Conservation (phyloP, 2,329 filamentous ascomycete genomes). For the Colletotrichum sp. region DNA sequence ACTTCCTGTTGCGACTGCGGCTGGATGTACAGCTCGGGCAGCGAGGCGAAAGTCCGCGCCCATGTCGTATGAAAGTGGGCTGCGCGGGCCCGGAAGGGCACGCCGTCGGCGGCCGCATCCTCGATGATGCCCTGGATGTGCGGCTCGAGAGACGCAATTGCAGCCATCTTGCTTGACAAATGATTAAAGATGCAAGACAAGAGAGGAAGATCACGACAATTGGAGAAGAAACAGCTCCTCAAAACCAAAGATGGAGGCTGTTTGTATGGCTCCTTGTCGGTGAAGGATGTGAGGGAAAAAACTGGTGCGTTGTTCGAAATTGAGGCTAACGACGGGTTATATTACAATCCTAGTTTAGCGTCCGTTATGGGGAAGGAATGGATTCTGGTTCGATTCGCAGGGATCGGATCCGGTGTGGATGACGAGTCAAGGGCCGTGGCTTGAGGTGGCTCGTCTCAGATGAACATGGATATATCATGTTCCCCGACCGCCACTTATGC, state of each 20-base stretch:
- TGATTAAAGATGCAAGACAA: not conserved
- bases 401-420: not conserved
- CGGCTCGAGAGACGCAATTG: constrained; percentile 36
- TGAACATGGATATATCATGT: constrained; percentile 12
- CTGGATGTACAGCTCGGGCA: constrained; percentile 90
- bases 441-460: constrained; percentile 14
- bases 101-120: constrained; percentile 32
- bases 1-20: constrained; percentile 84
- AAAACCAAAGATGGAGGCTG: not conserved
- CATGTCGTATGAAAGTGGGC: constrained; percentile 87
- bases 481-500: not conserved
- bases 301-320: not conserved
- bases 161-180: not conserved
- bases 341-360: constrained; percentile 18
- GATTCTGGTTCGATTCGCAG: constrained; percentile 9
- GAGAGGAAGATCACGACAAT: not conserved
- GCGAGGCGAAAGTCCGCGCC: constrained; percentile 90
- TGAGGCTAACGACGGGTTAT: constrained; percentile 14
- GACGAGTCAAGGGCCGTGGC: constrained; percentile 13
- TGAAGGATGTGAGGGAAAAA: not conserved
- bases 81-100: constrained; percentile 79
- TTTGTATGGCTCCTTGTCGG: not conserved
- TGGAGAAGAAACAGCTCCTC: not conserved
- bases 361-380: not conserved
- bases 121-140: constrained; percentile 38